Conservation (phyloP, 768 basidiomycete species). For the Coprinopsis strossmayeri region DNA sequence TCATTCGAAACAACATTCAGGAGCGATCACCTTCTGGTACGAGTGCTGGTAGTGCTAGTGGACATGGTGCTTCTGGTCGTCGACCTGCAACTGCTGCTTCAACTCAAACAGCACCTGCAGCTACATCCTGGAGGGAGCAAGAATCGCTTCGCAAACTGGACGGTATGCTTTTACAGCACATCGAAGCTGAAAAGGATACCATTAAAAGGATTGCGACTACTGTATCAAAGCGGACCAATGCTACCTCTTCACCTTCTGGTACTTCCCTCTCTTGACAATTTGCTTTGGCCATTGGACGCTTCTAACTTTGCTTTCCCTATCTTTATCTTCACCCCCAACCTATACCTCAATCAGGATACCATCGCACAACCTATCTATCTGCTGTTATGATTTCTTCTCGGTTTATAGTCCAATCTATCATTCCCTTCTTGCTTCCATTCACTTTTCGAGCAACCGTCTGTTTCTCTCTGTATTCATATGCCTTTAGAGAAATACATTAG, state of each 20-base stretch:
- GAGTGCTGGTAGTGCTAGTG: too few relatives aligned
- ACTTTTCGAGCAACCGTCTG: too few relatives aligned
- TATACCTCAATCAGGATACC: constrained; percentile 2
- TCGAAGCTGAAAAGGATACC: constrained; percentile 77
- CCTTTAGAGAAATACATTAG: too few relatives aligned
- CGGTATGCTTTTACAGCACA: constrained; percentile 76
- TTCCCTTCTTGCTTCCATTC: neutral
- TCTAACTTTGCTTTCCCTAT: neutral
- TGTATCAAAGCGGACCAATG: constrained; percentile 19
- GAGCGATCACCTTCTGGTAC: constrained; percentile 24
- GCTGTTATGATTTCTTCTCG: neutral
- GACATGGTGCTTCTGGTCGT: too few relatives aligned
- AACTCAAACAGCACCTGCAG: too few relatives aligned
- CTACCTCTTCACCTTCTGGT: neutral
- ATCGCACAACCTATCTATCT: too few relatives aligned
- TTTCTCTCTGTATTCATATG: too few relatives aligned
- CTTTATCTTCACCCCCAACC: neutral
- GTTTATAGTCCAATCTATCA: neutral
- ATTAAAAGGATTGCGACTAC: constrained; percentile 67
- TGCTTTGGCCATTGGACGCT: too few relatives aligned
- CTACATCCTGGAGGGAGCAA: constrained; percentile 30
- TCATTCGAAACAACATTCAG: constrained; percentile 40
- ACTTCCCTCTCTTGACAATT: too few relatives aligned
- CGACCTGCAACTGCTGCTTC: too few relatives aligned
- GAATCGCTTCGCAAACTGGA: constrained; percentile 65